Conservation (phyloP, 2,329 filamentous ascomycete species). For the Penicillium janthinellum region DNA sequence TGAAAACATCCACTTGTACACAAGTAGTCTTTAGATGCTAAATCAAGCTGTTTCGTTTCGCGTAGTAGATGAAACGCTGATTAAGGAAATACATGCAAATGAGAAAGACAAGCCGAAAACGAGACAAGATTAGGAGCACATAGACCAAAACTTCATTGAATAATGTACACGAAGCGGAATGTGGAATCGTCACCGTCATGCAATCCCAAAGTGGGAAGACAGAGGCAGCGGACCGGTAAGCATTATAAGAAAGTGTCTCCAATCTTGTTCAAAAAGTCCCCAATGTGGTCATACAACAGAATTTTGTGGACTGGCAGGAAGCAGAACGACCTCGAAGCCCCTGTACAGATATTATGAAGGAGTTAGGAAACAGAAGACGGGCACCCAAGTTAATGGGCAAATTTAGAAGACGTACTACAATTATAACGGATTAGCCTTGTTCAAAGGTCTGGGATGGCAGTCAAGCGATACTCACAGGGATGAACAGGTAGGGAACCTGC, state of each 20-base stretch:
- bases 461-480: constrained; percentile 60
- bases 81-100: neutral
- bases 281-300: constrained; percentile 3
- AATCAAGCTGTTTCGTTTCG: neutral
- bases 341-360: constrained; percentile 17
- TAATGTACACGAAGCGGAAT: constrained; percentile 31
- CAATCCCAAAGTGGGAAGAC: neutral
- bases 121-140: neutral
- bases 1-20: too few species aligned
- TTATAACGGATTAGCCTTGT: constrained; percentile 4
- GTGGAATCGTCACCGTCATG: constrained; percentile 6
- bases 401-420: constrained; percentile 39
- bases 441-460: too few species aligned
- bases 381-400: neutral
- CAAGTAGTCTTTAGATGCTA: neutral
- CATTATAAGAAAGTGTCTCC: constrained; percentile 21
- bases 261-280: constrained; percentile 12
- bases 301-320: constrained; percentile 13
- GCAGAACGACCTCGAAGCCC: constrained; percentile 10
- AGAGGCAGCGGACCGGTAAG: constrained; percentile 9
- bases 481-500: constrained; percentile 80
- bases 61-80: neutral
- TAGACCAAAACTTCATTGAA: constrained; percentile 17
- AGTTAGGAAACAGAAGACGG: neutral
- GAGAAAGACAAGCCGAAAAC: neutral